phyloP scores from a whole-genome alignment of 1,139 yeast species.

The Pichia sp. region DNA sequence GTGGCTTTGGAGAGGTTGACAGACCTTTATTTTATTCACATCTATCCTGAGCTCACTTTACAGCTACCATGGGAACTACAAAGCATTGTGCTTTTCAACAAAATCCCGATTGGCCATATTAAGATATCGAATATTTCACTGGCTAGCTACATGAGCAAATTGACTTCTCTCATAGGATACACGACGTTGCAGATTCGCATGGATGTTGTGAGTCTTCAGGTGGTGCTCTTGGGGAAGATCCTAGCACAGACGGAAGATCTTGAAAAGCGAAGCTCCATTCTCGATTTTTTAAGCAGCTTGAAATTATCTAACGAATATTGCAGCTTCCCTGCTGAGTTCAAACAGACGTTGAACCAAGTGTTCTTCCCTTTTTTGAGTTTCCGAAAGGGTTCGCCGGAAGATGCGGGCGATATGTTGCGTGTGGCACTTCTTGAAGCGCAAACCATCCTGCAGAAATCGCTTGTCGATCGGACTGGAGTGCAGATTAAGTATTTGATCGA shows the following conservation, averaged over 20 bases:
- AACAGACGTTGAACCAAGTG: slow-evolving; percentile 5
- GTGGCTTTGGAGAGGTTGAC: slow-evolving; percentile 4
- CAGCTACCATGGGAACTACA: slow-evolving; percentile 20
- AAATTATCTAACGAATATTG: slow-evolving; percentile 7
- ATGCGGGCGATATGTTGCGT: not conserved
- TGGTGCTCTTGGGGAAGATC: slow-evolving; percentile 11
- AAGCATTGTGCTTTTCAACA: slow-evolving; percentile 18
- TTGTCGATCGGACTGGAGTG: slow-evolving; percentile 2
- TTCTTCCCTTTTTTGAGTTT: slow-evolving; percentile 10
- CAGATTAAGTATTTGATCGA: slow-evolving; percentile 14
- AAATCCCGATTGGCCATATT: slow-evolving; percentile 8
- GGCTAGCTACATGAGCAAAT: not conserved
- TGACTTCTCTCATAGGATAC: slow-evolving; percentile 4
- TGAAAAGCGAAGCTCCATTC: not conserved
- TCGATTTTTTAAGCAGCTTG: slow-evolving; percentile 1
- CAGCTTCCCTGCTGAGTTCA: slow-evolving; percentile 10
- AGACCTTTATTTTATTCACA: slow-evolving; percentile 10
- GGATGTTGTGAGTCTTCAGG: slow-evolving; percentile 17
- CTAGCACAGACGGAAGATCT: slow-evolving; percentile 1
- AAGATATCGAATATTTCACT: not conserved
- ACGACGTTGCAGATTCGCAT: slow-evolving; percentile 14
- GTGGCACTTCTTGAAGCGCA: slow-evolving; percentile 2
- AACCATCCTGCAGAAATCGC: slow-evolving; percentile 4
- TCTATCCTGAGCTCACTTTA: slow-evolving; percentile 12
- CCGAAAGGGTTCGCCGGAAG: not conserved